These are phyloP conservation scores for Plasmodium vivax DNA, from an alignment of 169 alveolate species.

Conservation along the genomic window DNA sequence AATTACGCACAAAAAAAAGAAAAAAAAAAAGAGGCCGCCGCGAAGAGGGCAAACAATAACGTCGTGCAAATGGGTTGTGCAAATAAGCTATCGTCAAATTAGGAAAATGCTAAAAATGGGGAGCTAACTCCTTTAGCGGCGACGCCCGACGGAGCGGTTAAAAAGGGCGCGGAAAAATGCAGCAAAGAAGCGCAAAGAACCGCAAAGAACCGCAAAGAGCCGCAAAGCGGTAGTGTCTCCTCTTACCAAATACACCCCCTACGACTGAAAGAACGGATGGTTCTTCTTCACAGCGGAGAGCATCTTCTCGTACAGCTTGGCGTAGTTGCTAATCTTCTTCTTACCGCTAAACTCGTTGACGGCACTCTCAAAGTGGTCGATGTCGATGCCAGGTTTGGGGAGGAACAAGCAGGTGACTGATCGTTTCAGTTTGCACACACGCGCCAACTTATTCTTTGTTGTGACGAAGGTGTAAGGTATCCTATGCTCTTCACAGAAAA, in stretches of 20 bases:
- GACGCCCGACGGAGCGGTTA: neutral
- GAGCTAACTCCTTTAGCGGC: neutral
- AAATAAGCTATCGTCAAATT: too few species aligned
- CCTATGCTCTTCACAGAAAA: constrained; percentile 94
- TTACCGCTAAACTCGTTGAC: constrained; percentile 17
- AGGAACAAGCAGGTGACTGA: constrained; percentile 95
- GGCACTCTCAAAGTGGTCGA: constrained; percentile 33
- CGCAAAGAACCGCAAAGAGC: neutral
- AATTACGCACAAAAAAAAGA: neutral
- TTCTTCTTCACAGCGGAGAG: constrained; percentile 69
- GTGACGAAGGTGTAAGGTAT: constrained; percentile 94
- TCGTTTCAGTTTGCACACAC: constrained; percentile 94
- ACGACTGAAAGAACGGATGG: constrained; percentile 79
- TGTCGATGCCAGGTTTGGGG: constrained; percentile 80
- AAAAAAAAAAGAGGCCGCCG: neutral
- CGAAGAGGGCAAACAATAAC: neutral
- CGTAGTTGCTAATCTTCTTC: constrained; percentile 75
- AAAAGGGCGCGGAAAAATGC: neutral
- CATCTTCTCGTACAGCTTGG: constrained; percentile 79
- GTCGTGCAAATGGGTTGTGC: neutral
- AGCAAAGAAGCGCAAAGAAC: neutral
- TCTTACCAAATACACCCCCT: neutral
- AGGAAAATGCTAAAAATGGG: neutral
- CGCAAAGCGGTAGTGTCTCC: neutral
- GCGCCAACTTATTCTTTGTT: constrained; percentile 93